These are phyloP conservation scores for Fusarium sp. DNA, from an alignment of 2,329 filamentous ascomycete genomes.

Conservation along the genomic window DNA sequence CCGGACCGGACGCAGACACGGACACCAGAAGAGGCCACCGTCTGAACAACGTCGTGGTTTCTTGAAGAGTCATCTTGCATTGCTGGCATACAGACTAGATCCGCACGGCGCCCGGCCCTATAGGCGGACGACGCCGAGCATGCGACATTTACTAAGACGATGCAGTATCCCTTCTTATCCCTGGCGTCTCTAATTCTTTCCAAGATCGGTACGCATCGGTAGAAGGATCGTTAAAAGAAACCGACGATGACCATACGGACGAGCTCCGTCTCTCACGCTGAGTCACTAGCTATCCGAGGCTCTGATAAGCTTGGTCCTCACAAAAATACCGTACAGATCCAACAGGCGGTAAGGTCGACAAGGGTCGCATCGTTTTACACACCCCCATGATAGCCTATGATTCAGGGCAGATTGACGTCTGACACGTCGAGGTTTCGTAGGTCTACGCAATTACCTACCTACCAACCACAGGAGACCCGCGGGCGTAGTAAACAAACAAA, in stretches of 20 bases:
- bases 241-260: conserved; percentile 19
- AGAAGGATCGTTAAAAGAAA: conserved; percentile 8
- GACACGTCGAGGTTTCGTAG: conserved; percentile 7
- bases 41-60: not conserved
- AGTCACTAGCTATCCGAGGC: conserved; percentile 4
- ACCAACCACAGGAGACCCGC: conserved; percentile 11
- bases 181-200: conserved; percentile 2
- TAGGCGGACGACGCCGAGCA: conserved; percentile 26
- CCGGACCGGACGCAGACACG: conserved; percentile 14
- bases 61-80: conserved; percentile 7
- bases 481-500: not conserved
- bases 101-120: conserved; percentile 17
- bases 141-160: conserved; percentile 25
- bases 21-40: conserved; percentile 18
- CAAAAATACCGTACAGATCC: not conserved
- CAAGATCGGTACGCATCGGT: conserved; percentile 31
- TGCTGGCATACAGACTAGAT: conserved; percentile 14
- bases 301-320: not conserved
- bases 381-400: conserved; percentile 4
- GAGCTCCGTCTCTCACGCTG: conserved; percentile 7
- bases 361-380: conserved; percentile 10
- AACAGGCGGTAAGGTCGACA: conserved; percentile 24
- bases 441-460: not conserved
- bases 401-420: not conserved
- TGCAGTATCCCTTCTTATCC: conserved; percentile 3